These are phyloP conservation scores for Balakata baccata DNA, from an alignment of 345 rosid genomes.

Conservation along the genomic window DNA sequence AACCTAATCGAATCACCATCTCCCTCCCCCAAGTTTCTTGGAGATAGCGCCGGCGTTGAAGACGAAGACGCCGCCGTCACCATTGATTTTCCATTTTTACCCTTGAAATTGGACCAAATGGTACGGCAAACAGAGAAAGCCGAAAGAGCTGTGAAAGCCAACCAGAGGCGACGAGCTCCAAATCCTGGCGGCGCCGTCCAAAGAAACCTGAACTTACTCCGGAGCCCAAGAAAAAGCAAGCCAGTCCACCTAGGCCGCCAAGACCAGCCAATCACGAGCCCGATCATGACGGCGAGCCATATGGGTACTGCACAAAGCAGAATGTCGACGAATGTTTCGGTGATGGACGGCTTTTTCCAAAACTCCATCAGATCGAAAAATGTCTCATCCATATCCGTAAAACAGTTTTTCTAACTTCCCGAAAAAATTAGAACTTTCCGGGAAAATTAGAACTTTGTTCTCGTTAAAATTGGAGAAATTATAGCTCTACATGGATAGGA, in stretches of 20 bases:
- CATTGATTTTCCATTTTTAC: slow-evolving; percentile 38
- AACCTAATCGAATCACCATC: slow-evolving; percentile 36
- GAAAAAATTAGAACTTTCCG: neutral
- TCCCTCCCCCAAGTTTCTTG: slow-evolving; percentile 28
- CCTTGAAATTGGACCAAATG: slow-evolving; percentile 51
- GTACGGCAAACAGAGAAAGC: slow-evolving; percentile 78
- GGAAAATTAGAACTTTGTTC: neutral
- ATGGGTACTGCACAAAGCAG: slow-evolving; percentile 91
- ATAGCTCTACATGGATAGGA: neutral
- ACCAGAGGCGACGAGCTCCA: slow-evolving; percentile 93
- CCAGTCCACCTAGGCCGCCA: slow-evolving; percentile 98
- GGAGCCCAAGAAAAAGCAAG: slow-evolving; percentile 68
- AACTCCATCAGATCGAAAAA: slow-evolving; percentile 62
- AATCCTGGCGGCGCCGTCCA: slow-evolving; percentile 93
- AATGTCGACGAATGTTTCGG: slow-evolving; percentile 90
- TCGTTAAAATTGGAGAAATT: neutral
- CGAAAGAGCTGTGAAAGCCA: slow-evolving; percentile 86
- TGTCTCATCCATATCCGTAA: slow-evolving; percentile 51
- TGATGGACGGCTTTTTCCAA: slow-evolving; percentile 52
- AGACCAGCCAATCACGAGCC: slow-evolving; percentile 92
- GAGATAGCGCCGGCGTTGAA: slow-evolving; percentile 18
- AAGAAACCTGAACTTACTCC: slow-evolving; percentile 71
- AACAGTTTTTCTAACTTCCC: neutral
- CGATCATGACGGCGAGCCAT: slow-evolving; percentile 95
- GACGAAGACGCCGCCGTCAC: slow-evolving; percentile 10